Percentiles rank a stretch among this genome's conserved stretches.
Conservation (phyloP, 2,329 filamentous ascomycete genomes). For the Aspergillus sp. region DNA sequence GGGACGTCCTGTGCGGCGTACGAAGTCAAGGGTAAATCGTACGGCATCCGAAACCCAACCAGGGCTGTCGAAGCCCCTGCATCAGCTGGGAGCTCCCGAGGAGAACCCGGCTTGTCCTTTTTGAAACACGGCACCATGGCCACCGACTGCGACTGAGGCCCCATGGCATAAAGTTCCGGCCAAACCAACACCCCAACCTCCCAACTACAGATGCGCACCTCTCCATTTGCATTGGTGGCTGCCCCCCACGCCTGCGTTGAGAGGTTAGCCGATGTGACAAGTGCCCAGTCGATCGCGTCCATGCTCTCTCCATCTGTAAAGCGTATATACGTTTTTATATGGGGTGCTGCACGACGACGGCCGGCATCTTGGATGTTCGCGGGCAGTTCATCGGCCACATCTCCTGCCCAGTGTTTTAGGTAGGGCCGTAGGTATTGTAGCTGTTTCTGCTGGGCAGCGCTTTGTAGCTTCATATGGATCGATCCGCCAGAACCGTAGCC, state of each 20-base stretch:
- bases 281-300: conserved; percentile 71
- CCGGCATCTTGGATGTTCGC: conserved; percentile 50
- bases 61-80: conserved; percentile 30
- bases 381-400: conserved; percentile 28
- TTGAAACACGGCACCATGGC: conserved; percentile 70
- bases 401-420: conserved; percentile 74
- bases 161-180: conserved; percentile 56
- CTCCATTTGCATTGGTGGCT: conserved; percentile 53
- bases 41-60: conserved; percentile 78
- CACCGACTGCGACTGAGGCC: conserved; percentile 25
- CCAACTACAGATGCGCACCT: conserved; percentile 74
- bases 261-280: conserved; percentile 87
- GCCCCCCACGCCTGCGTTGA: conserved; percentile 89
- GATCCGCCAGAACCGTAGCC: conserved; percentile 76
- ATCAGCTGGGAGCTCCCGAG: not conserved
- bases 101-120: conserved; percentile 52
- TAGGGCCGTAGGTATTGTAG: conserved; percentile 69
- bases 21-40: conserved; percentile 69
- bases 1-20: conserved; percentile 67
- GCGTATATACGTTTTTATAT: conserved; percentile 86
- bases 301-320: conserved; percentile 45
- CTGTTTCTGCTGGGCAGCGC: conserved; percentile 69
- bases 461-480: conserved; percentile 78
- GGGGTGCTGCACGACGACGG: conserved; percentile 71
- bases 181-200: conserved; percentile 83